A percentile compares a stretch with the other conserved stretches of the same genome.
phyloP scores from a whole-genome alignment of 177 flowering plant genomes.

The Vitis hybrid region DNA sequence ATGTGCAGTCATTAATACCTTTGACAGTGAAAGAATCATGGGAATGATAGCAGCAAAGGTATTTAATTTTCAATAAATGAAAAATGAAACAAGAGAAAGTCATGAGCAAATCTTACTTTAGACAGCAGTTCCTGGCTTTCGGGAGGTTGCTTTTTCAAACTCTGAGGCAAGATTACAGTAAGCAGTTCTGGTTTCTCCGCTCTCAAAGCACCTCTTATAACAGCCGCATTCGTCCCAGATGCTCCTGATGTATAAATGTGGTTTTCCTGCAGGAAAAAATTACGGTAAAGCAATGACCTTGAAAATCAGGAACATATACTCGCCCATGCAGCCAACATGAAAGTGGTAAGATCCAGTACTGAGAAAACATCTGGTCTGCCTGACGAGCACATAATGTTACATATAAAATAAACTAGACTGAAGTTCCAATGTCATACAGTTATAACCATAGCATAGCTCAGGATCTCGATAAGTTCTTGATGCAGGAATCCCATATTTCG shows the following conservation, averaged over 20 bases:
- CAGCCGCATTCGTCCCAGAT: slow-evolving; percentile 99
- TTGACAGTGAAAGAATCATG: no score
- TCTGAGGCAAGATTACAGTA: slow-evolving; percentile 94
- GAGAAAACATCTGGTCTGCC: no score
- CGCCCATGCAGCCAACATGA: no score
- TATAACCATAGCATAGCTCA: slow-evolving; percentile 97
- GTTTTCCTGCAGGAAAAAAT: slow-evolving; percentile 62
- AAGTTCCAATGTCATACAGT: slow-evolving; percentile 57
- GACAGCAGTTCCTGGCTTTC: slow-evolving; percentile 94
- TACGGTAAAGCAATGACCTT: neutral
- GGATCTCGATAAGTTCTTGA: slow-evolving; percentile 95
- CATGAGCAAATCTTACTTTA: slow-evolving; percentile 52
- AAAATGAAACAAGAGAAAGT: neutral
- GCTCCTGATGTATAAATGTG: slow-evolving; percentile 99
- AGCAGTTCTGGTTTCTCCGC: slow-evolving; percentile 89
- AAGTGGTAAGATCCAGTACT: no score
- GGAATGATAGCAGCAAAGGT: no score
- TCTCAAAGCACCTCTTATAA: slow-evolving; percentile 88
- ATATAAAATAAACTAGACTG: neutral
- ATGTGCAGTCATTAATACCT: no score
- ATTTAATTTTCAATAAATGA: neutral
- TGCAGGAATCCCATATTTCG: slow-evolving; percentile 99
- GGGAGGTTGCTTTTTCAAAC: slow-evolving; percentile 89
- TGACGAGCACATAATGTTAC: no score
- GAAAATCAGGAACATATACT: slow-evolving; percentile 4